Base-by-base conservation (phyloP, 768 basidiomycete genomes). In the Leucosporidium yakuticum region DNA sequence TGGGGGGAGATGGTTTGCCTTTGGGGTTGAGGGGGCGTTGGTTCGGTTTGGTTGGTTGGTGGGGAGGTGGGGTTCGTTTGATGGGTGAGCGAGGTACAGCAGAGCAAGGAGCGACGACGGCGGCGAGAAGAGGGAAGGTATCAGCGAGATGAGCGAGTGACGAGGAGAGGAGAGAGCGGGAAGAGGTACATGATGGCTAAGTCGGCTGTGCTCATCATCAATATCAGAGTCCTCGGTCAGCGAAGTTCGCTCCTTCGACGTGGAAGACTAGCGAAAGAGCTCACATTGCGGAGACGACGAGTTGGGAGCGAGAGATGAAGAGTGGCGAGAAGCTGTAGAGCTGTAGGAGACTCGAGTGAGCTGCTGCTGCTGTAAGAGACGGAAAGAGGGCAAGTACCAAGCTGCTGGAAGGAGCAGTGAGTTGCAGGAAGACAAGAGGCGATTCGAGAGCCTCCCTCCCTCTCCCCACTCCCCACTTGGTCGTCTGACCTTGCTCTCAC, bases 1-100 rank as follows among this genome's bases (percentile, higher is more conserved):
- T 67, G 36, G 23, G 60, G 64, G 15, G 53, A 48, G 64, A 71
- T 63, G 4, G 67, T 44, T 25, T 71, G 48, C 70, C 65, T 65
- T 9, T n/a, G 48, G 39, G 20, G 36, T 2, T 25, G 14, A 12
- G 39, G 39, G 39, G 34, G 2, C 39, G 39, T 44, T 44, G 39
- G 14, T 36, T 36, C 34, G 34, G n/a, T n/a, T n/a, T n/a, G n/a
- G n/a, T n/a, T n/a, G n/a, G n/a, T n/a, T n/a, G n/a, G n/a, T n/a
- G n/a, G n/a, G n/a, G n/a, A n/a, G n/a, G n/a, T n/a, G n/a, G n/a
- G n/a, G n/a, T n/a, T n/a, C n/a, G n/a, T n/a, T n/a, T n/a, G n/a
- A n/a, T n/a, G n/a, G n/a, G n/a, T n/a, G n/a, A 36, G 34, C 12
- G 34, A 5, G 34, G 34, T 36, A 12, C 34, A 36, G 34, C 6